These are phyloP conservation scores for Colletotrichum costaricense DNA, from an alignment of 2,329 filamentous ascomycete species.

Conservation along the genomic window DNA sequence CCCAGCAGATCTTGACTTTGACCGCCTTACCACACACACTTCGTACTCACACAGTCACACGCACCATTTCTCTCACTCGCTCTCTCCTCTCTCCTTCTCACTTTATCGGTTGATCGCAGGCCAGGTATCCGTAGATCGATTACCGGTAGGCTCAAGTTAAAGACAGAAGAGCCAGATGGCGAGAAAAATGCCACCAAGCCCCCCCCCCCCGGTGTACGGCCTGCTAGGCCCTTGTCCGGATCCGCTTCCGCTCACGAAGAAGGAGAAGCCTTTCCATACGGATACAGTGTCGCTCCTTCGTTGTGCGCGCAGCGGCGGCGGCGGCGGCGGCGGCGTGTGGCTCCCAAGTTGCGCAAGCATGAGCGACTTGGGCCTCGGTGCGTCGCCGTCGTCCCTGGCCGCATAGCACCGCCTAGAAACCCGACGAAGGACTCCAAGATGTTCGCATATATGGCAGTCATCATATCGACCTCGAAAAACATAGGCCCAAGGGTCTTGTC, in stretches of 20 bases:
- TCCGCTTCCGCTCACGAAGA: neutral
- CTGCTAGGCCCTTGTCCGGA: conserved; percentile 1
- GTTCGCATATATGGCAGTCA: neutral
- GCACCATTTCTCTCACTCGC: neutral
- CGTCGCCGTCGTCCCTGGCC: neutral
- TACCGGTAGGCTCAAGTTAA: neutral
- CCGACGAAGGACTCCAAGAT: neutral
- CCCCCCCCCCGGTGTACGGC: neutral
- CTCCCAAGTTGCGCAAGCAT: conserved; percentile 29
- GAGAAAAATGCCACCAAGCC: neutral
- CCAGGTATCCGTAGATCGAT: too few relatives aligned
- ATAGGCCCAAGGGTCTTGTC: neutral
- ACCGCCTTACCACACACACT: conserved; percentile 2
- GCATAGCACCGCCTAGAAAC: neutral
- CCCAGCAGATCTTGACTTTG: conserved; percentile 25
- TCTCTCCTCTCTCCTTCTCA: neutral
- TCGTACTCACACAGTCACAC: neutral
- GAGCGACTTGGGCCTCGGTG: conserved; percentile 16
- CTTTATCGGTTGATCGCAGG: too few relatives aligned
- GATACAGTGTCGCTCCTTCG: neutral
- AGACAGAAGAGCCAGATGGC: neutral
- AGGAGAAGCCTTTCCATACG: neutral
- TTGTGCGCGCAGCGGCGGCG: neutral
- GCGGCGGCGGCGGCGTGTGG: conserved; percentile 3
- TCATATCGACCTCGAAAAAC: neutral